Evolutionary conservation across 148 eudicot species (phyloP), one percentile per base, ranked within the genome.

Genomic region (Rhododendron kiyosumense): DNA sequence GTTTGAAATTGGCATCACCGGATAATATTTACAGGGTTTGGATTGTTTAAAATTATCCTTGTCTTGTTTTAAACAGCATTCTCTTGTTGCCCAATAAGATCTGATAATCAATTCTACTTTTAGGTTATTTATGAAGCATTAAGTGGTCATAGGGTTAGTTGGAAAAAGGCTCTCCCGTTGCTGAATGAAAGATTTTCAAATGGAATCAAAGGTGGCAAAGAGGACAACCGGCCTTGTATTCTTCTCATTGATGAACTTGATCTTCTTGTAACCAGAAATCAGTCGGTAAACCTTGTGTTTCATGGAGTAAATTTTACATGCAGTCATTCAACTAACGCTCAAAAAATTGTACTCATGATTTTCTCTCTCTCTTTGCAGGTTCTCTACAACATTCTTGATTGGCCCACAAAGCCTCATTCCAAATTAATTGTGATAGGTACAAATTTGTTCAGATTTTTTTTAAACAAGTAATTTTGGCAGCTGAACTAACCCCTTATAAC

Each of bases 371-470:
- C 61, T 78, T 9, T 51, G 48, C 95, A 97, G 99, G 99, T 97
- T 84, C 91, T 97, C 2, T 97, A 97, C 92, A 97, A 97, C 93
- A 93, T 97, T 91, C 99, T 97, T 88, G 98, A 97, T 87, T 97
- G 99, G 99, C 99, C 99, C n/a, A 95, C 96, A 51, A 93, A 93
- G 91, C 98, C 98, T 52, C 89, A 94, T 88, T 95, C 99, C 84
- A 97, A 95, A 87, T 85, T 97, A 89, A 89, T 97, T 83, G 96
- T 97, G 84, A 95, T 97, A 89, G 99, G 99, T 97, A 87, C 49
- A 52, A 84, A 38, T 54, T 86, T 49, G 41, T 36, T 59, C 49
- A 61, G 83, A 38, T 43, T 85, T 49, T 24, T 67, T 38, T 52
- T 83, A 2, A 67, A 52, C 63, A 34, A 78, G 18, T 65, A 41